phyloP scores from a whole-genome alignment of 2,329 filamentous ascomycete genomes.

The Talaromyces sp. region DNA sequence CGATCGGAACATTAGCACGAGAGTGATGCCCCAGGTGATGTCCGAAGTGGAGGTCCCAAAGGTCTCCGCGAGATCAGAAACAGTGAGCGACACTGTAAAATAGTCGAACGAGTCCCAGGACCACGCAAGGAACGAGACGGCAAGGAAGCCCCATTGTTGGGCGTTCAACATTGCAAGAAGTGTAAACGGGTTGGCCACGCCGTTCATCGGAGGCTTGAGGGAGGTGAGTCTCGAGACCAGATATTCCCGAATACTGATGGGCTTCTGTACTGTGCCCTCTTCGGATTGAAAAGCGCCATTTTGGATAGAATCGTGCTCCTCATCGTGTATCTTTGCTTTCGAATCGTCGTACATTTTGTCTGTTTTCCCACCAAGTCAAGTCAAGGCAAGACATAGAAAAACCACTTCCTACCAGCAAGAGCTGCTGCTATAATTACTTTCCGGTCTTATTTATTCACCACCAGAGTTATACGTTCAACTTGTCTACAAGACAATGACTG shows the following conservation, averaged over 20 bases:
- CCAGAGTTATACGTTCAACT: background rate
- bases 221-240: no score
- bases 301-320: background rate
- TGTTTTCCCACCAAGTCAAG: background rate
- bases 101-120: conserved; percentile 55
- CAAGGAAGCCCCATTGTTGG: conserved; percentile 54
- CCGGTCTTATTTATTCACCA: no score
- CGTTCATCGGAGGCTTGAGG: no score
- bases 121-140: conserved; percentile 44
- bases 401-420: no score
- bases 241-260: no score
- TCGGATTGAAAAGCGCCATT: background rate
- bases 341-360: conserved; percentile 1
- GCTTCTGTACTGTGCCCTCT: background rate
- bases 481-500: background rate
- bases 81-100: conserved; percentile 55
- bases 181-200: no score
- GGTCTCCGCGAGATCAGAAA: conserved; percentile 45
- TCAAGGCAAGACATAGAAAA: no score
- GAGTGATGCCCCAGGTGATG: conserved; percentile 55
- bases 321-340: conserved; percentile 1
- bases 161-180: conserved; percentile 43
- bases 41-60: conserved; percentile 52
- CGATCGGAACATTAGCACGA: conserved; percentile 56
- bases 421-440: no score